phyloP scores from a whole-genome alignment of 768 basidiomycete species.

The Tephrocybe sp. region DNA sequence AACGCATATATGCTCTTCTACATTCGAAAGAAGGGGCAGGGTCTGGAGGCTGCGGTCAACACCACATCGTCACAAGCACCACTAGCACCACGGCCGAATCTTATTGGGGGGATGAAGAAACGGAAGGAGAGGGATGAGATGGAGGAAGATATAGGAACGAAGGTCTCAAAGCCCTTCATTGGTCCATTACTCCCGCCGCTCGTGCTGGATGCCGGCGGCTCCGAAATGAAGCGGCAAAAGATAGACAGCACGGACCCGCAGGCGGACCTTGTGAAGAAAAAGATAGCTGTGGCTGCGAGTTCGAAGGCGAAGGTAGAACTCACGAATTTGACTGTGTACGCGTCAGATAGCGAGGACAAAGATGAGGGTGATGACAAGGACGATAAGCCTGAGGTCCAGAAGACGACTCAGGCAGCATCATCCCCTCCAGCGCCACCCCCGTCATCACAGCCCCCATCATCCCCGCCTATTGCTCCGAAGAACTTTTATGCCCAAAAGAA shows the following conservation, averaged over 20 bases:
- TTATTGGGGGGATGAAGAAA: conserved; percentile 56
- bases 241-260: conserved; percentile 45
- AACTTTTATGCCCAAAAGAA: too few relatives aligned
- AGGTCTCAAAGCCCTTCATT: conserved; percentile 54
- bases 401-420: conserved; percentile 13
- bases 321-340: conserved; percentile 24
- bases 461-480: conserved; percentile 37
- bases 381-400: conserved; percentile 17
- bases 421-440: conserved; percentile 28
- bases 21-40: conserved; percentile 76
- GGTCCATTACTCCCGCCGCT: conserved; percentile 66
- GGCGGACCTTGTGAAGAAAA: conserved; percentile 50
- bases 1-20: conserved; percentile 96
- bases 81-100: conserved; percentile 21
- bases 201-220: conserved; percentile 21
- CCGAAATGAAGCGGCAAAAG: conserved; percentile 25
- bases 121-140: conserved; percentile 36
- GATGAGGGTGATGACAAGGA: conserved; percentile 15
- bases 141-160: conserved; percentile 51
- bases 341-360: conserved; percentile 28
- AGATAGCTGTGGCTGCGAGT: conserved; percentile 41
- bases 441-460: conserved; percentile 28
- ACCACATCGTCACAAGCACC: conserved; percentile 28
- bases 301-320: conserved; percentile 29
- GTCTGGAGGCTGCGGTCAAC: conserved; percentile 62